These are phyloP conservation scores for Panicum hallii DNA, from an alignment of 202 grass and related monocot species.

Conservation along the genomic window DNA sequence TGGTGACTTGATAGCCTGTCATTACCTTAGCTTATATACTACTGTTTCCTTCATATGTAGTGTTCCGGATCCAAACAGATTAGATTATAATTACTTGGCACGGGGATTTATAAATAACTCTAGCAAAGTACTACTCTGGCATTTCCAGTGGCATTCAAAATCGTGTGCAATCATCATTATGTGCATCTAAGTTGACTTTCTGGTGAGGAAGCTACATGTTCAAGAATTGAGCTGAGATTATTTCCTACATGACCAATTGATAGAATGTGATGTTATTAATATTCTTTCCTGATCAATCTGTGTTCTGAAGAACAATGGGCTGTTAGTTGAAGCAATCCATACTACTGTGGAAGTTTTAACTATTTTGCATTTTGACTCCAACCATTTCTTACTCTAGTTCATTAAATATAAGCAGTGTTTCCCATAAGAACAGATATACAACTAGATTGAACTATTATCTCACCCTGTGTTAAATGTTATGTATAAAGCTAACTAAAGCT, in stretches of 20 bases:
- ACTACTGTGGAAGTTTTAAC: not conserved
- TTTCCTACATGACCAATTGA: not conserved
- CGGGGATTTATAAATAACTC: not conserved
- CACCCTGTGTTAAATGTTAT: not conserved
- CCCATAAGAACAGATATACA: not conserved
- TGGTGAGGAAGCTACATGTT: not conserved
- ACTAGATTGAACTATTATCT: not conserved
- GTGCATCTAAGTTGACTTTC: conserved; percentile 22
- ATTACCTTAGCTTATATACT: conserved; percentile 35
- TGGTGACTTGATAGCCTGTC: not conserved
- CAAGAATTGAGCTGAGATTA: not conserved
- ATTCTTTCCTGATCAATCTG: not conserved
- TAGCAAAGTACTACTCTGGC: not conserved
- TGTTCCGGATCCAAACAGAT: not conserved
- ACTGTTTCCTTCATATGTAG: not conserved
- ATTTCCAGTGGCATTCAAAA: conserved; percentile 21
- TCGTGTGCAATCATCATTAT: not conserved
- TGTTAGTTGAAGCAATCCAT: not conserved
- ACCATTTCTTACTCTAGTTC: not conserved
- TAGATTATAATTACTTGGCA: not conserved
- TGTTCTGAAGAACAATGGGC: not conserved
- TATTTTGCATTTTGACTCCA: not conserved
- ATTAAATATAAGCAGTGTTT: not conserved
- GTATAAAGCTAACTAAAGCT: not conserved
- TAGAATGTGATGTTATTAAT: not conserved